phyloP scores from a whole-genome alignment of 2,329 filamentous ascomycete species.

The Pseudogymnoascus sp. region DNA sequence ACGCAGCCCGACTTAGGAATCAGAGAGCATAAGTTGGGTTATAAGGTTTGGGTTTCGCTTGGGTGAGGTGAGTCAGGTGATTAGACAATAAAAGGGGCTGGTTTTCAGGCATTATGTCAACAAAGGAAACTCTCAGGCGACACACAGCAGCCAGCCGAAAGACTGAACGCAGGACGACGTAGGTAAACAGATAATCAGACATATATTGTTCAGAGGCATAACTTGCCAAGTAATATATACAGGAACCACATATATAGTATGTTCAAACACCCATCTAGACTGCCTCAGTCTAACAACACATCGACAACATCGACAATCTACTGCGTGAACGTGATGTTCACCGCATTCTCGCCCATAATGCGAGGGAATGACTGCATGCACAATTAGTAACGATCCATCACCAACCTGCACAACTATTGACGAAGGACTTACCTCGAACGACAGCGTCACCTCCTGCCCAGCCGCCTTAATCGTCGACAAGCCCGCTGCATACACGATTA shows the following conservation, averaged over 20 bases:
- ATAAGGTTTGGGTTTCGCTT: neutral
- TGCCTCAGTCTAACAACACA: neutral
- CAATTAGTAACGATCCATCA: neutral
- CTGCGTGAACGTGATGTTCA: constrained; percentile 39
- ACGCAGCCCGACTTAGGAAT: neutral
- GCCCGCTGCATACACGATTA: constrained; percentile 40
- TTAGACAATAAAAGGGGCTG: neutral
- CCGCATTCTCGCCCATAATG: constrained; percentile 37
- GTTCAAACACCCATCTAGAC: neutral
- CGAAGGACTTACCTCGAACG: constrained; percentile 32
- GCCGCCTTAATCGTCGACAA: constrained; percentile 40
- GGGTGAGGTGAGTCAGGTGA: neutral
- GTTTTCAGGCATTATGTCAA: neutral
- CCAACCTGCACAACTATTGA: neutral
- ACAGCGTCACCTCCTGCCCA: constrained; percentile 40
- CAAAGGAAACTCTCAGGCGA: neutral
- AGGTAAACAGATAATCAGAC: neutral
- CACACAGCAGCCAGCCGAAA: neutral
- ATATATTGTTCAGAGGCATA: neutral
- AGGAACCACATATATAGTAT: neutral
- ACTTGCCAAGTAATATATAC: constrained; percentile 2
- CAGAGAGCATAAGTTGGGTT: neutral
- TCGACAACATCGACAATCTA: neutral
- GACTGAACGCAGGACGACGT: neutral
- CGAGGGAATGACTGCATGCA: constrained; percentile 45